Evolutionary conservation across 805 yeast genomes (phyloP), one percentile per base, ranked within the genome.

Genomic region (Brettanomyces custersianus): DNA sequence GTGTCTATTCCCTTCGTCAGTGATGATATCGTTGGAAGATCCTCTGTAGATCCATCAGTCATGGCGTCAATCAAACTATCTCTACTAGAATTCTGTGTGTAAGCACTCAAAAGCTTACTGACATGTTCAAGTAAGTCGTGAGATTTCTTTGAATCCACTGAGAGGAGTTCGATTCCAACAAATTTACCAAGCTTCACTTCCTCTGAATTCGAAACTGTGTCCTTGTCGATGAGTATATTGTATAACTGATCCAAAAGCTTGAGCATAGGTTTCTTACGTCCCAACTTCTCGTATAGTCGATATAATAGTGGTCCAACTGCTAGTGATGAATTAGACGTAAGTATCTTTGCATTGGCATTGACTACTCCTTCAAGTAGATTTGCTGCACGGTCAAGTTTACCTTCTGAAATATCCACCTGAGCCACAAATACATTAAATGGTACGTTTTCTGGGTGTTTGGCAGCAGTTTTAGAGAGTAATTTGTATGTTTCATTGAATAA

Each of bases 251-350:
- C 34, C 31, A 70, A 54, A 15, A 69, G 46, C 2, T 48, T 49
- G 2, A 42, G 36, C 18, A 60, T 60, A 33, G 59, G 51, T 31
- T 51, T 50, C 20, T 51, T 51, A 31, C 69, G 59, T 29, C 70
- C 66, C 30, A 66, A 52, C 10, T 52, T 40, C 42, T 72, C 79
- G 50, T 70, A 74, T 5, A 78, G 48, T 11, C 72, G 60, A 8
- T 70, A 59, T 20, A 77, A 54, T 4, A 68, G 55, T 20, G 75
- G 72, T 27, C 70, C 60, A 31, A 80, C 50, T 4, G 73, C 72
- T 7, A 25, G n/a, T 25, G 28, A 6, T 3, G 83, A 79, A 12
- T 17, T n/a, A 4, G 47, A 38, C 4, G 51, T 29, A 19, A 45
- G 34, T 11, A 36, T 15, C 9, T 32, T 41, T 15, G 33, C 12